phyloP scores from a whole-genome alignment of 179 eudicot species.

The Carnegiea gigantea region DNA sequence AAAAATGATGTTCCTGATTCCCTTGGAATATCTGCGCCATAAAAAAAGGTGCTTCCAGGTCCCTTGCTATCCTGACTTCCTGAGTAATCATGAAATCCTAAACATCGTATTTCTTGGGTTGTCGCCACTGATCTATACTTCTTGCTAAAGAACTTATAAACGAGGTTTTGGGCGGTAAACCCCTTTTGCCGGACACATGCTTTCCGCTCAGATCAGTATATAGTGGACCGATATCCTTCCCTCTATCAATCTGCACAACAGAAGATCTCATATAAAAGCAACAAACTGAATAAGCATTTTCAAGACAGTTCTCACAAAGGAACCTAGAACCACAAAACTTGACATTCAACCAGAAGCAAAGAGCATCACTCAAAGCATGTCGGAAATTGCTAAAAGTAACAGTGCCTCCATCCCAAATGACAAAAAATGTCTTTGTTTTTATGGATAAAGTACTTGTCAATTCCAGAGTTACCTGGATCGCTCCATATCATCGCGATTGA shows the following conservation, averaged over 20 bases:
- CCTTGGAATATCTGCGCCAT: slow-evolving; percentile 6
- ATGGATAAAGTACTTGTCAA: no score
- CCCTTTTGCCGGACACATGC: slow-evolving; percentile 67
- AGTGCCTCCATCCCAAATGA: background rate
- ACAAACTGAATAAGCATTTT: background rate
- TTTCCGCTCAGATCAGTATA: slow-evolving; percentile 90
- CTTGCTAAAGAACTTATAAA: slow-evolving; percentile 64
- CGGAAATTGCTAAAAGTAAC: background rate
- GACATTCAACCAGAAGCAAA: background rate
- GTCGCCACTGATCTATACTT: slow-evolving; percentile 72
- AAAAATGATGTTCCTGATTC: slow-evolving; percentile 20
- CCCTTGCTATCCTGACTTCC: slow-evolving; percentile 10
- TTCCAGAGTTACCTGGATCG: no score
- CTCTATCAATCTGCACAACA: slow-evolving; percentile 77
- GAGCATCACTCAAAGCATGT: no score
- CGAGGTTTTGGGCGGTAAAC: slow-evolving; percentile 52
- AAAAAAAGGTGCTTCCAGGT: no score
- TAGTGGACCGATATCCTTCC: slow-evolving; percentile 74
- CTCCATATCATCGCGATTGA: no score
- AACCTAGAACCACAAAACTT: background rate
- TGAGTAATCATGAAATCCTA: slow-evolving; percentile 35
- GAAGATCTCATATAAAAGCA: background rate
- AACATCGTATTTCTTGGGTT: slow-evolving; percentile 86
- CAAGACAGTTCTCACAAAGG: background rate
- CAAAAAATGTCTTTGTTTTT: no score